Evolutionary conservation across 495 filamentous ascomycete genomes (phyloP).

Genomic region (Hypoxylon lienhwacheense): DNA sequence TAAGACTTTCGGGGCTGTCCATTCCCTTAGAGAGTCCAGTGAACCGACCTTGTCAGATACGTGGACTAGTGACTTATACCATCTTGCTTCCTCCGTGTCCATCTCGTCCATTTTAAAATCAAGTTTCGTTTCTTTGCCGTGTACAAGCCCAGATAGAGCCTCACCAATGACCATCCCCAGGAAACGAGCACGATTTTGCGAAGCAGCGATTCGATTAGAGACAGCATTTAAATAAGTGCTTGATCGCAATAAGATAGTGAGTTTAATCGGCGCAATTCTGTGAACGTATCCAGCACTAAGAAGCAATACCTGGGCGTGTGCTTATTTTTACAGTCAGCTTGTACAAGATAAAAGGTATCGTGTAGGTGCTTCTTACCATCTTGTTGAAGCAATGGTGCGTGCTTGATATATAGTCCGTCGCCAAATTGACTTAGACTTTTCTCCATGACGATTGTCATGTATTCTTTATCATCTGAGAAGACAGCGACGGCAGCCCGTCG

Average conservation of each 20-base stretch:
- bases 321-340: conserved; percentile 49
- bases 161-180: conserved; percentile 90
- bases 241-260: conserved; percentile 68
- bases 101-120: conserved; percentile 85
- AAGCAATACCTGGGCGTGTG: conserved; percentile 76
- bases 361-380: conserved; percentile 62
- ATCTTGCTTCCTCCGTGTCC: conserved; percentile 67
- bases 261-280: conserved; percentile 58
- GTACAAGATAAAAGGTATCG: neutral
- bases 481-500: conserved; percentile 67
- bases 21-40: conserved; percentile 44
- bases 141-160: conserved; percentile 76
- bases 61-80: conserved; percentile 70
- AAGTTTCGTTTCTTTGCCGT: conserved; percentile 70
- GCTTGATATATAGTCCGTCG: conserved; percentile 83
- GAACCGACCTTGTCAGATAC: conserved; percentile 66
- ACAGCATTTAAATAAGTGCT: conserved; percentile 72
- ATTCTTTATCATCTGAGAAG: conserved; percentile 55
- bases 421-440: conserved; percentile 73
- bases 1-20: conserved; percentile 10
- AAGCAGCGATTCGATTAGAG: conserved; percentile 81
- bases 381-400: conserved; percentile 79
- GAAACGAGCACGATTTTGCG: conserved; percentile 73
- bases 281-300: conserved; percentile 76
- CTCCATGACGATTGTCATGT: conserved; percentile 62